These are phyloP conservation scores for Rehmannia glutinosa DNA, from an alignment of 257 asterid genomes.

Conservation along the genomic window DNA sequence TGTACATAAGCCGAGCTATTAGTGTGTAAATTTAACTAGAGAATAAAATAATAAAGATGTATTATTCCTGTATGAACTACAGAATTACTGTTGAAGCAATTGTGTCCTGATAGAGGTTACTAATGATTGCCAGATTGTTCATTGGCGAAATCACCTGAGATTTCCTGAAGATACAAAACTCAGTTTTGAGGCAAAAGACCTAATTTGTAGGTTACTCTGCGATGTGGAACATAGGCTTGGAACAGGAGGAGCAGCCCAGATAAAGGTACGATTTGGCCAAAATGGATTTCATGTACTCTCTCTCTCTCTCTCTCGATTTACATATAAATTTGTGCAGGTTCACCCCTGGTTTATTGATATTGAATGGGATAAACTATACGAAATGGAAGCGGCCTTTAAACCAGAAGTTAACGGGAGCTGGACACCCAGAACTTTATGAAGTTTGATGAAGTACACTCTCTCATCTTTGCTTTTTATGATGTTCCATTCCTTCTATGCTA, in stretches of 20 bases:
- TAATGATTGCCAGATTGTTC: constrained; percentile 68
- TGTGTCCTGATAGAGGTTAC: constrained; percentile 19
- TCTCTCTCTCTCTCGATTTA: constrained; percentile 10
- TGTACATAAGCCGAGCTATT: not conserved
- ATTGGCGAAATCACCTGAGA: constrained; percentile 84
- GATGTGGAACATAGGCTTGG: constrained; percentile 93
- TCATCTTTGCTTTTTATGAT: constrained; percentile 17
- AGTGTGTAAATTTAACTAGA: no score
- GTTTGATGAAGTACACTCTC: constrained; percentile 73
- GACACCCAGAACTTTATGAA: constrained; percentile 93
- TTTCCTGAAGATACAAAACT: constrained; percentile 78
- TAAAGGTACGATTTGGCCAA: constrained; percentile 54
- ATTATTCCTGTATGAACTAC: not conserved
- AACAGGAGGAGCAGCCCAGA: constrained; percentile 78
- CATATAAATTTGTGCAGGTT: constrained; percentile 46
- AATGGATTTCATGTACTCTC: not conserved
- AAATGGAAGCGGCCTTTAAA: constrained; percentile 89
- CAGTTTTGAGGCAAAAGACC: constrained; percentile 83
- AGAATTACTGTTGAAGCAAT: constrained; percentile 7
- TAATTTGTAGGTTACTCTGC: constrained; percentile 74
- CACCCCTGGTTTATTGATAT: constrained; percentile 83
- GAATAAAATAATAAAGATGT: no score
- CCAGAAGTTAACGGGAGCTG: constrained; percentile 95
- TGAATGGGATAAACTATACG: constrained; percentile 86
- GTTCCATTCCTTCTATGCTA: no score